Evolutionary conservation across 495 filamentous ascomycete species (phyloP).

Genomic region (Daldinia decipiens): DNA sequence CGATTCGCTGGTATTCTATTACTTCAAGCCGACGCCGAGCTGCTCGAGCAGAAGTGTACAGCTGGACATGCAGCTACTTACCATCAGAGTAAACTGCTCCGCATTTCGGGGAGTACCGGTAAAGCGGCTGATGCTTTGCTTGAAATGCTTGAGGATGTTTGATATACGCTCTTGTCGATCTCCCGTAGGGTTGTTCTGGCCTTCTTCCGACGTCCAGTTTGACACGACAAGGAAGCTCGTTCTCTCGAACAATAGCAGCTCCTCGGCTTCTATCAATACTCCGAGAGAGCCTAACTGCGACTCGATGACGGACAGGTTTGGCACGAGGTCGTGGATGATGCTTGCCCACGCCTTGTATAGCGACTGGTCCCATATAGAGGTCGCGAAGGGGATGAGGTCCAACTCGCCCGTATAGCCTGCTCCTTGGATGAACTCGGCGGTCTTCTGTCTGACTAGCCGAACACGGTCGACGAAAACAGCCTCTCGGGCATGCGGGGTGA

Average conservation of each 20-base stretch:
- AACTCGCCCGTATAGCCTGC: slow-evolving; percentile 53
- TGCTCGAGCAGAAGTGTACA: background rate
- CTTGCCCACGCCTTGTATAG: slow-evolving; percentile 98
- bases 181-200: slow-evolving; percentile 81
- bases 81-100: slow-evolving; percentile 64
- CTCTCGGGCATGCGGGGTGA: slow-evolving; percentile 78
- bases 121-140: slow-evolving; percentile 71
- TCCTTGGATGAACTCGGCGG: slow-evolving; percentile 69
- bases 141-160: slow-evolving; percentile 98
- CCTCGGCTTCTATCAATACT: slow-evolving; percentile 85
- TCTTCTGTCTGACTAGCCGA: slow-evolving; percentile 75
- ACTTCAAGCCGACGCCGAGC: background rate
- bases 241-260: slow-evolving; percentile 94
- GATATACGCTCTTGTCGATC: slow-evolving; percentile 94
- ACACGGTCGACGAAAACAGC: slow-evolving; percentile 83
- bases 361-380: slow-evolving; percentile 97
- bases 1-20: background rate
- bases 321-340: slow-evolving; percentile 95
- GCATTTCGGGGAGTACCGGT: slow-evolving; percentile 64
- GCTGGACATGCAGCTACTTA: slow-evolving; percentile 37
- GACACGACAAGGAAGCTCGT: slow-evolving; percentile 95
- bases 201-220: slow-evolving; percentile 76
- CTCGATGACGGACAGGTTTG: slow-evolving; percentile 91
- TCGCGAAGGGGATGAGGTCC: slow-evolving; percentile 79
- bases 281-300: slow-evolving; percentile 80